phyloP scores from a whole-genome alignment of 495 filamentous ascomycete species.

The Trichoderma parareesei region DNA sequence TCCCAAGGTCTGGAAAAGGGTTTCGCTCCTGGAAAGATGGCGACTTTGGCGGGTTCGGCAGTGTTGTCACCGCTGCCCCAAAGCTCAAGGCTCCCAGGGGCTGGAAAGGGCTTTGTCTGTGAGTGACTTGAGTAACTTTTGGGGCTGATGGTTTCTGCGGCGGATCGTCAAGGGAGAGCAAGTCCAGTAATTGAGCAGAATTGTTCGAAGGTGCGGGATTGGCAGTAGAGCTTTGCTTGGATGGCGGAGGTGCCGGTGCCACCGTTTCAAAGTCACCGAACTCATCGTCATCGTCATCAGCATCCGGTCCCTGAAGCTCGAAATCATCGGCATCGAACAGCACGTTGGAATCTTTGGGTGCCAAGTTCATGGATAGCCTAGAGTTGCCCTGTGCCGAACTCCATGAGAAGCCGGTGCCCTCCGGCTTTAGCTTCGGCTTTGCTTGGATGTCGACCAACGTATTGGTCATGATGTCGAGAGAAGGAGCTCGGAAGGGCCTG shows the following conservation, averaged over 20 bases:
- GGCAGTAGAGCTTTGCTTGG: conserved; percentile 8
- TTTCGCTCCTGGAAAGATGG: conserved; percentile 44
- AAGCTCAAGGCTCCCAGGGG: conserved; percentile 21
- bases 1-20: conserved; percentile 34
- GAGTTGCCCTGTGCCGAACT: conserved; percentile 2
- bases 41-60: conserved; percentile 40
- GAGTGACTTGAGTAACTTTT: background rate
- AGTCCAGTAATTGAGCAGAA: conserved; percentile 14
- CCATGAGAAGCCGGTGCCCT: conserved; percentile 15
- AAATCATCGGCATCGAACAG: conserved; percentile 44
- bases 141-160: background rate
- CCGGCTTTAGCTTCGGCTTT: background rate
- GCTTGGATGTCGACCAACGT: conserved; percentile 29
- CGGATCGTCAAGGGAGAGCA: conserved; percentile 16
- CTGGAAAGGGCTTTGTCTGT: conserved; percentile 15
- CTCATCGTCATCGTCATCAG: conserved; percentile 27
- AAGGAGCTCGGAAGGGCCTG: conserved; percentile 30
- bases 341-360: conserved; percentile 31
- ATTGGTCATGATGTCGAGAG: conserved; percentile 38
- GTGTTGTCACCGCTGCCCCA: background rate
- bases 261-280: conserved; percentile 44
- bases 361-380: background rate
- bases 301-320: conserved; percentile 21
- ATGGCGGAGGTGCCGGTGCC: conserved; percentile 12
- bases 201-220: background rate